Conservation (phyloP, 2,329 filamentous ascomycete genomes). For the Neofusicoccum sp. region DNA sequence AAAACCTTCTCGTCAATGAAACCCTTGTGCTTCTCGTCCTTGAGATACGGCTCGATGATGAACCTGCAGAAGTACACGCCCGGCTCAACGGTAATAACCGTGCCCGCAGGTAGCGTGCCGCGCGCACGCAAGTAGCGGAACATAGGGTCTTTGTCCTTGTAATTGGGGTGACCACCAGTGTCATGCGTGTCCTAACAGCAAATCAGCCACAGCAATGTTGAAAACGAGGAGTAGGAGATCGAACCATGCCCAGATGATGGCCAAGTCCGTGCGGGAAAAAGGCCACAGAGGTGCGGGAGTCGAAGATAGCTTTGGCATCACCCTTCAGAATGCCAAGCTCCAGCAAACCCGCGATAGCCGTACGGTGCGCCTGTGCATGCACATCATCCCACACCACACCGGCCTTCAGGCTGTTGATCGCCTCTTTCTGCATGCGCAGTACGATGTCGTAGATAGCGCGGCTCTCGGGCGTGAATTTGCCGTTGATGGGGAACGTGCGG, state of each 20-base stretch:
- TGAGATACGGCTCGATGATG: slow-evolving; percentile 69
- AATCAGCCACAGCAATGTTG: background rate
- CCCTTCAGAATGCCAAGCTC: slow-evolving; percentile 71
- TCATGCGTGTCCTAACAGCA: slow-evolving; percentile 47
- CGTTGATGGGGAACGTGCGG: slow-evolving; percentile 78
- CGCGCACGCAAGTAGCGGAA: slow-evolving; percentile 85
- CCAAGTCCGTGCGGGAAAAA: slow-evolving; percentile 54
- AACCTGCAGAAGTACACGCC: slow-evolving; percentile 77
- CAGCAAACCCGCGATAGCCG: slow-evolving; percentile 78
- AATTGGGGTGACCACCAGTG: slow-evolving; percentile 49
- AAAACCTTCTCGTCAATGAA: slow-evolving; percentile 67
- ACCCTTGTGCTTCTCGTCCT: slow-evolving; percentile 57
- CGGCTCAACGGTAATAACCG: slow-evolving; percentile 92
- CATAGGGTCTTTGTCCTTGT: slow-evolving; percentile 71
- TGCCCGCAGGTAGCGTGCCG: slow-evolving; percentile 69
- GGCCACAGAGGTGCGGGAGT: slow-evolving; percentile 45
- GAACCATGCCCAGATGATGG: slow-evolving; percentile 50
- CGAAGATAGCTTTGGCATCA: slow-evolving; percentile 49
- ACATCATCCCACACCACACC: slow-evolving; percentile 79
- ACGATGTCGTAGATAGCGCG: slow-evolving; percentile 73
- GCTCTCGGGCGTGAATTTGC: slow-evolving; percentile 46
- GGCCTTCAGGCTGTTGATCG: slow-evolving; percentile 68
- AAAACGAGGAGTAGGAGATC: background rate
- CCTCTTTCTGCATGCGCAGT: slow-evolving; percentile 79
- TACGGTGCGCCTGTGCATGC: slow-evolving; percentile 73